Percentiles rank a stretch among this genome's conserved stretches.
These are phyloP conservation scores for Mucor irregularis DNA, from an alignment of 371 early-diverging fungal genomes.

Conservation along the genomic window DNA sequence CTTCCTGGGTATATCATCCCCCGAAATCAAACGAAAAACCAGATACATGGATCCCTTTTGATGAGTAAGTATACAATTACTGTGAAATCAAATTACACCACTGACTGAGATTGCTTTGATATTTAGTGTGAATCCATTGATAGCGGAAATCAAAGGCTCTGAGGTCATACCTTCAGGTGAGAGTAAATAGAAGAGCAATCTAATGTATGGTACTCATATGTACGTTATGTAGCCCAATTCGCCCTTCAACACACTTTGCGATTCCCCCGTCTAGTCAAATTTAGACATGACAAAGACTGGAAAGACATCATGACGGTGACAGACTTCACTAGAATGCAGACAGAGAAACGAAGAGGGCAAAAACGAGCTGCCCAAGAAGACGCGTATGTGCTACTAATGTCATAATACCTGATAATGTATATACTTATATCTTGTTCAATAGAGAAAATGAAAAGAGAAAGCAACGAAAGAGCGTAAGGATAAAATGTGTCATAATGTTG, in stretches of 20 bases:
- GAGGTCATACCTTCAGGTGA: conserved; percentile 49
- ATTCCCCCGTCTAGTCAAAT: conserved; percentile 69
- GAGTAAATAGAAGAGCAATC: not conserved
- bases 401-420: not conserved
- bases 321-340: conserved; percentile 12
- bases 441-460: not conserved
- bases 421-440: not conserved
- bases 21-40: conserved; percentile 62
- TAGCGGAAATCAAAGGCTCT: conserved; percentile 70
- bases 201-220: not conserved
- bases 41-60: conserved; percentile 62
- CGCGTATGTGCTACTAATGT: not conserved
- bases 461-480: not conserved
- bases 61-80: conserved; percentile 31
- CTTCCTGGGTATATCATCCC: conserved; percentile 62
- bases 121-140: conserved; percentile 42
- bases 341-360: conserved; percentile 12
- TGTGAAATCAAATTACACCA: no score
- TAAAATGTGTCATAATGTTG: not conserved
- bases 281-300: conserved; percentile 69
- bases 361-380: not conserved
- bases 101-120: not conserved
- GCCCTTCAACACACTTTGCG: conserved; percentile 68
- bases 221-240: conserved; percentile 45
- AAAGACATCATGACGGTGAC: conserved; percentile 51